Conservation (phyloP, 2,329 filamentous ascomycete genomes). For the Metarhizium guizhouense region DNA sequence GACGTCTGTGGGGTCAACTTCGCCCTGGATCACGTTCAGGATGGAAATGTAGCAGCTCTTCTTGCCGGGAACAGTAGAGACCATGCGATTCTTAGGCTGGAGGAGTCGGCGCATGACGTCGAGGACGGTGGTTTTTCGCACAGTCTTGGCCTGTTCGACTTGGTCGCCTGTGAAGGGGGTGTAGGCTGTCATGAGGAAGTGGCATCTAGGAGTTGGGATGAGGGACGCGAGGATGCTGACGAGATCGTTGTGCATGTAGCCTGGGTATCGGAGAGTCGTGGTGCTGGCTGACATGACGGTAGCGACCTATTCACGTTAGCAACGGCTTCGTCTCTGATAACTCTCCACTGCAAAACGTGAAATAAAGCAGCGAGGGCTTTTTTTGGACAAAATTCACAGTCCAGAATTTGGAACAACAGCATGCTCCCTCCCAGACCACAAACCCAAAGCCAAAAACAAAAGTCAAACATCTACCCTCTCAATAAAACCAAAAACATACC, state of each 20-base stretch:
- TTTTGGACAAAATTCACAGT: no score
- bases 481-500: conserved; percentile 30
- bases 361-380: no score
- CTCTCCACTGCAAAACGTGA: no score
- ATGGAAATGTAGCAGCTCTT: conserved; percentile 99
- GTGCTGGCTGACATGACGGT: conserved; percentile 99
- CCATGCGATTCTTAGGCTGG: conserved; percentile 99
- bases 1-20: conserved; percentile 95
- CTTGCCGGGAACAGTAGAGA: conserved; percentile 89
- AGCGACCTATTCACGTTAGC: conserved; percentile 48
- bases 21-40: conserved; percentile 96
- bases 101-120: conserved; percentile 94
- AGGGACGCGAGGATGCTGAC: conserved; percentile 93
- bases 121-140: conserved; percentile 93
- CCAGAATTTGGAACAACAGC: background rate
- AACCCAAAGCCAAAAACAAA: no score
- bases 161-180: conserved; percentile 96
- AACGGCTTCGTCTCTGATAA: background rate
- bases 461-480: no score
- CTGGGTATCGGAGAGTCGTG: conserved; percentile 90
- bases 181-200: conserved; percentile 98
- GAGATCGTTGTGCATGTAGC: conserved; percentile 99
- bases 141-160: conserved; percentile 93
- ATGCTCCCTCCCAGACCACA: background rate
- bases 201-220: conserved; percentile 91